phyloP scores from a whole-genome alignment of 2,329 filamentous ascomycete genomes.

The Dactylellina leptospora region DNA sequence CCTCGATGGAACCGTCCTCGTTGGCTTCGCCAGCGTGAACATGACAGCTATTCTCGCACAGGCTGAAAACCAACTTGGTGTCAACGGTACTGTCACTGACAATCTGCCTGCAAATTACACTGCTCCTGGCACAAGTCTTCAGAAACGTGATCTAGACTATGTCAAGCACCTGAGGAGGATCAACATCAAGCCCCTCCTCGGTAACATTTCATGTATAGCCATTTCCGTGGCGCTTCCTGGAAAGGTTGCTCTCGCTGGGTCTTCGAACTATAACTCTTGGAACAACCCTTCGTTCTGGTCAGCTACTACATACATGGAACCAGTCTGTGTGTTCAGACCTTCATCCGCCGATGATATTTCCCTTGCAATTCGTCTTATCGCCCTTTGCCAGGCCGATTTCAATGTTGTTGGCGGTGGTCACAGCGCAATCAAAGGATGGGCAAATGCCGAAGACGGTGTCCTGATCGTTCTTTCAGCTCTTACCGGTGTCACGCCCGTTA shows the following conservation, averaged over 20 bases:
- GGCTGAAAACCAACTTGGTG: constrained; percentile 43
- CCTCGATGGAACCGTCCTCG: constrained; percentile 15
- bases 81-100: constrained; percentile 41
- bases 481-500: constrained; percentile 14
- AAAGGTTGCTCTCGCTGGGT: constrained; percentile 13
- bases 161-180: constrained; percentile 16
- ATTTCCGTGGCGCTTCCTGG: neutral
- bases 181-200: neutral
- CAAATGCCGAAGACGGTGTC: constrained; percentile 38
- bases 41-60: constrained; percentile 36
- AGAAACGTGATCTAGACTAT: constrained; percentile 3
- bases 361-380: constrained; percentile 27
- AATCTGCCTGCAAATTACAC: constrained; percentile 20
- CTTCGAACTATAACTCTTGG: constrained; percentile 24
- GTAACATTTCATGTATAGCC: constrained; percentile 10
- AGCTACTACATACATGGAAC: constrained; percentile 29
- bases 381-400: constrained; percentile 10
- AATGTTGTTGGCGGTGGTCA: constrained; percentile 46
- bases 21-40: constrained; percentile 32
- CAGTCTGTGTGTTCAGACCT: constrained; percentile 34
- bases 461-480: constrained; percentile 24
- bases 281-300: constrained; percentile 50
- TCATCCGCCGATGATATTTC: constrained; percentile 22
- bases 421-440: constrained; percentile 50
- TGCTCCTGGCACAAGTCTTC: neutral